phyloP scores from a whole-genome alignment of 2,329 filamentous ascomycete genomes.

The Fusarium sp. region DNA sequence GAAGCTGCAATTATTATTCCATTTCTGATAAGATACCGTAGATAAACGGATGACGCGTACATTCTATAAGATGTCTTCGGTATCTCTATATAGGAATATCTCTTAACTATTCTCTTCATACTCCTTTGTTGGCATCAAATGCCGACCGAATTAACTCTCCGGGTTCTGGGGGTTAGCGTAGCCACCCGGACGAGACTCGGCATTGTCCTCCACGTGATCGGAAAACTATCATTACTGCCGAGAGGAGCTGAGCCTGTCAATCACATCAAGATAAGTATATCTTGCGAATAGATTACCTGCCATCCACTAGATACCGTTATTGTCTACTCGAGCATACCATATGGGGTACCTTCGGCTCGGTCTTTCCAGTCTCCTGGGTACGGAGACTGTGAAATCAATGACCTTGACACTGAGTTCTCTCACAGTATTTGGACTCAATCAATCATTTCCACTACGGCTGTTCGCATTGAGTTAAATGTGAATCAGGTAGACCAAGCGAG shows the following conservation, averaged over 20 bases:
- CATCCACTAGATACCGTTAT: no score
- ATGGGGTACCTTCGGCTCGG: no score
- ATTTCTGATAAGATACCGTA: rapidly evolving
- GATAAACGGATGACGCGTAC: rapidly evolving
- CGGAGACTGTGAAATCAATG: neutral
- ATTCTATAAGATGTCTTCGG: rapidly evolving
- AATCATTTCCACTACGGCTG: rapidly evolving
- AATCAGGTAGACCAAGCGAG: neutral
- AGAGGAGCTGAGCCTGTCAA: neutral
- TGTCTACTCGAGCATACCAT: no score
- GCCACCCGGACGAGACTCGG: neutral
- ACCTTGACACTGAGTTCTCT: rapidly evolving
- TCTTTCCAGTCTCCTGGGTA: rapidly evolving
- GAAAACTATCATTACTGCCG: conserved; percentile 4
- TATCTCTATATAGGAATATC: rapidly evolving
- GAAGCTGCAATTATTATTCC: rapidly evolving
- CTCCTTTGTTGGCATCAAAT: neutral
- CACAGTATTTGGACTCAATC: rapidly evolving
- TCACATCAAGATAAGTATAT: neutral
- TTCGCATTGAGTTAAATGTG: rapidly evolving
- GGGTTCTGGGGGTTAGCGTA: neutral
- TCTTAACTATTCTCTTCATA: rapidly evolving
- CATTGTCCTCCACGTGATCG: conserved; percentile 17
- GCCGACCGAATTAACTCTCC: neutral
- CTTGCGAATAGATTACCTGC: neutral